Evolutionary conservation across 805 yeast species (phyloP).

Genomic region (Candida yuanshanica): DNA sequence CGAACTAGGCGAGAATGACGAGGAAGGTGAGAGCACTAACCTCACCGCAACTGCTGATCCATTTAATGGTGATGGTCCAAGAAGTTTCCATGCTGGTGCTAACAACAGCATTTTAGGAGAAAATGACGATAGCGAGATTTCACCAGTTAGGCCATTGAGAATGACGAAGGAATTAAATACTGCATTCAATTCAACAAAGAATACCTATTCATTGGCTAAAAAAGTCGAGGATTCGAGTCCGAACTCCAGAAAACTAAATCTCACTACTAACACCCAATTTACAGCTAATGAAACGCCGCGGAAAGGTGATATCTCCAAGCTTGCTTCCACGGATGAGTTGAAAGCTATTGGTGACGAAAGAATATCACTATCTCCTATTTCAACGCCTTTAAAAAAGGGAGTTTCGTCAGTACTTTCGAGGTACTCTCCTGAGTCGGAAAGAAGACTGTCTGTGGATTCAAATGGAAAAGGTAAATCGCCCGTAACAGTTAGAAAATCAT

Average conservation of each 20-base stretch:
- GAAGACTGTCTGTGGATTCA: neutral
- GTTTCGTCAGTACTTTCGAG: conserved; percentile 12
- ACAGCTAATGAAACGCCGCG: conserved; percentile 9
- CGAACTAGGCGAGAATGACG: neutral
- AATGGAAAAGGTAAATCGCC: neutral
- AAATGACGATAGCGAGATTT: conserved; percentile 15
- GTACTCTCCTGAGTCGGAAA: conserved; percentile 12
- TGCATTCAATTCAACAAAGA: neutral
- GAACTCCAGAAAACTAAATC: conserved; percentile 15
- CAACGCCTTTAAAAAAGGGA: conserved; percentile 9
- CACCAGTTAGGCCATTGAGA: conserved; percentile 63
- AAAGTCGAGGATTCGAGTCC: conserved; percentile 8
- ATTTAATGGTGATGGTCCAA: neutral
- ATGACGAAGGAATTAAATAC: conserved; percentile 39
- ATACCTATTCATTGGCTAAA: conserved; percentile 10
- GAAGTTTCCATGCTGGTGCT: neutral
- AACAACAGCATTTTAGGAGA: neutral
- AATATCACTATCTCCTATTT: neutral
- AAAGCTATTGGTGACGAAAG: conserved; percentile 1
- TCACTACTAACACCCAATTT: conserved; percentile 16
- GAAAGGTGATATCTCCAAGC: conserved; percentile 1
- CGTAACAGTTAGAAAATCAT: conserved; percentile 20
- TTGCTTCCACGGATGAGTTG: conserved; percentile 1
- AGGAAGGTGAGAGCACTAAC: neutral
- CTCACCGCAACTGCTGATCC: neutral